Conservation (phyloP, 331 rosid genomes). For the Quercus lobata region DNA sequence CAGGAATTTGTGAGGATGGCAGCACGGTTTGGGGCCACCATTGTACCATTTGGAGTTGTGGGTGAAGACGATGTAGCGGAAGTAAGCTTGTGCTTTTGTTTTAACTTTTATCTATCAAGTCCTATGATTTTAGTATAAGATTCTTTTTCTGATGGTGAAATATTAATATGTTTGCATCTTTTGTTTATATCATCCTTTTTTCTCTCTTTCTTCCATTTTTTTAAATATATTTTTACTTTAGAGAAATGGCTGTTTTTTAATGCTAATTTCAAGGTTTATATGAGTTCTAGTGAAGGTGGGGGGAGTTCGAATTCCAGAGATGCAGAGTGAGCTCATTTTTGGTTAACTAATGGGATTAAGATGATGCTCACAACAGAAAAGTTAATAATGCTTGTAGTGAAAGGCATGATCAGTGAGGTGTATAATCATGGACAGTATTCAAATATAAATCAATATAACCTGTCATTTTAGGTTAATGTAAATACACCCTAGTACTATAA, state of each 20-base stretch:
- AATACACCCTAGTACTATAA: background rate
- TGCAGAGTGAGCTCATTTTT: too few species aligned
- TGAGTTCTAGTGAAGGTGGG: background rate
- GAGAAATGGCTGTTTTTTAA: background rate
- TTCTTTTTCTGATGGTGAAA: background rate
- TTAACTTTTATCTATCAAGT: constrained; percentile 4
- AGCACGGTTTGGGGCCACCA: constrained; percentile 80
- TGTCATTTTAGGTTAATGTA: background rate
- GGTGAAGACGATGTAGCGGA: constrained; percentile 83
- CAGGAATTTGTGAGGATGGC: constrained; percentile 97
- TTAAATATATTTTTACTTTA: background rate
- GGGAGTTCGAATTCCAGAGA: background rate
- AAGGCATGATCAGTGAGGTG: background rate
- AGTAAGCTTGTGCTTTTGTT: constrained; percentile 40
- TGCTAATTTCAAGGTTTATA: background rate
- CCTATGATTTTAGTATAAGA: background rate
- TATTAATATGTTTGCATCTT: background rate
- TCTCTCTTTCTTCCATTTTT: background rate
- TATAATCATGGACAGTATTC: background rate
- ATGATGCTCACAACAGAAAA: background rate
- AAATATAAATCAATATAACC: background rate
- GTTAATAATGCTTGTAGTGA: background rate
- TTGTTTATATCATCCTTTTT: background rate
- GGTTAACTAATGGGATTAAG: background rate
- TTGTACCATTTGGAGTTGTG: constrained; percentile 91